phyloP scores from a whole-genome alignment of 805 yeast genomes.

The Saccharomycopsis schoenii region DNA sequence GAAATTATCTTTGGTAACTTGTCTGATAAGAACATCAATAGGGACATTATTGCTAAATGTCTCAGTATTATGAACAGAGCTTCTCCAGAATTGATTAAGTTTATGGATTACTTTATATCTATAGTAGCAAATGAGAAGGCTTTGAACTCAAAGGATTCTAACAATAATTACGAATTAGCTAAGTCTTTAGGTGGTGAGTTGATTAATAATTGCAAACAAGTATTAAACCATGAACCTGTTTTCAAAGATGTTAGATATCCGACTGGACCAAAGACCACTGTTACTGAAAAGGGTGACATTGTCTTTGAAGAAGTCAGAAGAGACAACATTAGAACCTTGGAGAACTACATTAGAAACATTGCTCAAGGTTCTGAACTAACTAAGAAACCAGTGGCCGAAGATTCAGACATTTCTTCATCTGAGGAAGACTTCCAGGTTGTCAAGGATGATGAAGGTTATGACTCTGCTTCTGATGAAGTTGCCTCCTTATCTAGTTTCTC shows the following conservation, averaged over 20 bases:
- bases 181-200: conserved; percentile 85
- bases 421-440: conserved; percentile 28
- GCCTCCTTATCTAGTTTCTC: conserved; percentile 73
- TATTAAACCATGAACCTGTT: conserved; percentile 70
- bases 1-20: conserved; percentile 94
- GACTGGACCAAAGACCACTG: conserved; percentile 86
- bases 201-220: conserved; percentile 91
- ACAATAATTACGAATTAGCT: conserved; percentile 59
- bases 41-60: conserved; percentile 94
- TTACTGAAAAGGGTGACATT: conserved; percentile 82
- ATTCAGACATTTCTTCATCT: conserved; percentile 43
- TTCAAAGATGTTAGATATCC: conserved; percentile 92
- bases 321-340: conserved; percentile 86
- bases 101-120: conserved; percentile 77
- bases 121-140: conserved; percentile 70
- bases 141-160: conserved; percentile 41
- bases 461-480: conserved; percentile 63
- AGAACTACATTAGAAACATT: conserved; percentile 93
- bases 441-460: conserved; percentile 40
- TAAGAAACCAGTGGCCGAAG: conserved; percentile 57
- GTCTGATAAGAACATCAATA: conserved; percentile 74
- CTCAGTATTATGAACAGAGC: conserved; percentile 97
- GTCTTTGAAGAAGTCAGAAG: conserved; percentile 77
- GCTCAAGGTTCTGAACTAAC: conserved; percentile 89
- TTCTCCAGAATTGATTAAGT: conserved; percentile 83